Percentiles rank a stretch among this genome's conserved stretches.
Conservation (phyloP, 345 rosid species). For the Adansonia digitata region DNA sequence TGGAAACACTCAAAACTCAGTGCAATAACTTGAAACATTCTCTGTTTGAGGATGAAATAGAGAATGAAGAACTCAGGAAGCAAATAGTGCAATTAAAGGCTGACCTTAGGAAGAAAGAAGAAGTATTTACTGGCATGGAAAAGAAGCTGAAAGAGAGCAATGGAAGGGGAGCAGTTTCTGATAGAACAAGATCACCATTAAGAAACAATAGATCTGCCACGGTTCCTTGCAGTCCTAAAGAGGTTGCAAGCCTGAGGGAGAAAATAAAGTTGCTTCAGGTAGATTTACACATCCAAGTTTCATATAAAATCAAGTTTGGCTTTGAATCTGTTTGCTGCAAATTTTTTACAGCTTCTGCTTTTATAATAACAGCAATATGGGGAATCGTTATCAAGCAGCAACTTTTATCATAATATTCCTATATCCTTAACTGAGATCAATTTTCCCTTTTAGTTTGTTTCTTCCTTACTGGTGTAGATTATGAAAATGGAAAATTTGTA, state of each 20-base stretch:
- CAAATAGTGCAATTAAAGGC: slow-evolving; percentile 47
- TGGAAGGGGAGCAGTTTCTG: slow-evolving; percentile 27
- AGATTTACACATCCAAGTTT: slow-evolving; percentile 7
- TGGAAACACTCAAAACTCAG: slow-evolving; percentile 35
- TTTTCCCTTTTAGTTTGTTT: not conserved
- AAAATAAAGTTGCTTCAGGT: slow-evolving; percentile 65
- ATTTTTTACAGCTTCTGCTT: not conserved
- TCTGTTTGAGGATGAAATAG: slow-evolving; percentile 43
- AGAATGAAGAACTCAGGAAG: slow-evolving; percentile 62
- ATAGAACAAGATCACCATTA: slow-evolving; percentile 30
- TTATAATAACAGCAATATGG: not conserved
- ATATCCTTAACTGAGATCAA: not conserved
- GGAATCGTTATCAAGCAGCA: not conserved
- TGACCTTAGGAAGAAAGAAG: slow-evolving; percentile 70
- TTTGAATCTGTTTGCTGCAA: not conserved
- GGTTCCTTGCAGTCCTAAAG: slow-evolving; percentile 42
- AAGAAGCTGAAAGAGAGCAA: slow-evolving; percentile 55
- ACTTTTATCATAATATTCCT: not conserved
- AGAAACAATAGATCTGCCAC: slow-evolving; percentile 43
- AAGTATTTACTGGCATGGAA: slow-evolving; percentile 35
- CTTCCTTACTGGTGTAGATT: not conserved
- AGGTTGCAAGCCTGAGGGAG: slow-evolving; percentile 51
- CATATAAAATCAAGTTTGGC: not conserved
- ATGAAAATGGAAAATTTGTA: not conserved
- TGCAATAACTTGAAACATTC: slow-evolving; percentile 46